Percentiles rank a stretch among this genome's conserved stretches.
These are phyloP conservation scores for Tothia fuscella DNA, from an alignment of 2,329 filamentous ascomycete genomes.

Conservation along the genomic window DNA sequence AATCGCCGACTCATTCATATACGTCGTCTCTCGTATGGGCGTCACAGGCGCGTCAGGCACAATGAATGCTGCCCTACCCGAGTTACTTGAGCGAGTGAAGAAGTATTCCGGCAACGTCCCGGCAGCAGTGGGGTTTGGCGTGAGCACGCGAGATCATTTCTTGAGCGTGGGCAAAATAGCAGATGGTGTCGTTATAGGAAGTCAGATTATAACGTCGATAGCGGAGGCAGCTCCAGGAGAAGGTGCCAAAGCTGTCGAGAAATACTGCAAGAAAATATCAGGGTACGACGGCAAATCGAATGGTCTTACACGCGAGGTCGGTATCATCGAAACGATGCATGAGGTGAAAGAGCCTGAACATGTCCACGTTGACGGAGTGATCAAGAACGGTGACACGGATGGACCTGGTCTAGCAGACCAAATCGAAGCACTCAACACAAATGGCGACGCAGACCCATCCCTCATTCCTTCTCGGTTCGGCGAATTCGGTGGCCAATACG, in stretches of 20 bases:
- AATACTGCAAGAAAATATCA: slow-evolving; percentile 71
- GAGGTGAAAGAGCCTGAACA: slow-evolving; percentile 46
- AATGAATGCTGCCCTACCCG: slow-evolving; percentile 69
- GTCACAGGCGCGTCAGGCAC: slow-evolving; percentile 83
- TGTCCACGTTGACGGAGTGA: slow-evolving; percentile 56
- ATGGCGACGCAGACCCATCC: slow-evolving; percentile 29
- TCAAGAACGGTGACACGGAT: slow-evolving; percentile 45
- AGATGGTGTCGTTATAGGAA: slow-evolving; percentile 93
- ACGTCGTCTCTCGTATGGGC: slow-evolving; percentile 94
- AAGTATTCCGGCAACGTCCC: slow-evolving; percentile 84
- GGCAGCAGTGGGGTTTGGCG: slow-evolving; percentile 87
- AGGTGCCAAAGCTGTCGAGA: slow-evolving; percentile 61
- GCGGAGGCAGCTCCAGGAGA: slow-evolving; percentile 54
- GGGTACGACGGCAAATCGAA: slow-evolving; percentile 40
- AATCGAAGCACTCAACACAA: slow-evolving; percentile 66
- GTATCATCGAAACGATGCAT: slow-evolving; percentile 55
- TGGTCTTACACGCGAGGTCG: slow-evolving; percentile 50
- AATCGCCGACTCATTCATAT: slow-evolving; percentile 97
- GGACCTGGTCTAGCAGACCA: slow-evolving; percentile 67
- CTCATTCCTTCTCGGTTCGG: slow-evolving; percentile 80
- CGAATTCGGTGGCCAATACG: slow-evolving; percentile 93
- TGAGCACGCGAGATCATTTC: slow-evolving; percentile 93
- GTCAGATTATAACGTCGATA: slow-evolving; percentile 80
- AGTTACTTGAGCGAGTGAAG: slow-evolving; percentile 75
- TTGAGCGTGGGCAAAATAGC: slow-evolving; percentile 69